A percentile compares a stretch with the other conserved stretches of the same genome.
These are phyloP conservation scores for Aspergillus tamarii DNA, from an alignment of 2,329 filamentous ascomycete species.

Conservation along the genomic window DNA sequence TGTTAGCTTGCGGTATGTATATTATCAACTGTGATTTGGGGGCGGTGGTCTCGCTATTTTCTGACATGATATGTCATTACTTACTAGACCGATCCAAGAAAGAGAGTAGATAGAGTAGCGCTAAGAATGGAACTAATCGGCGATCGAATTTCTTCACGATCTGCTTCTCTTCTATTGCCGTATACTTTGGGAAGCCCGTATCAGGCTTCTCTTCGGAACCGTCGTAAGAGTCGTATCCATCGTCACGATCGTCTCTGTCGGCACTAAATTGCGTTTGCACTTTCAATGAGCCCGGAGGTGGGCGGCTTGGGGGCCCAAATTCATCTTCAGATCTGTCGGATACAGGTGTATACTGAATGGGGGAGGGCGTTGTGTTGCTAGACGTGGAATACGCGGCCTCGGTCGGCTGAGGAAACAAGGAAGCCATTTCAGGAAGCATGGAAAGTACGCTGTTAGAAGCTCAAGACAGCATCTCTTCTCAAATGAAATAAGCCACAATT, in stretches of 20 bases:
- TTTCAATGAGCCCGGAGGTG: slow-evolving; percentile 27
- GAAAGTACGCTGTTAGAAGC: neutral
- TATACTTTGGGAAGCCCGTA: slow-evolving; percentile 38
- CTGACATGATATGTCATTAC: slow-evolving; percentile 27
- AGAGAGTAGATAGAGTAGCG: slow-evolving; percentile 78
- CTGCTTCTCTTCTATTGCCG: slow-evolving; percentile 68
- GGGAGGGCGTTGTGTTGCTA: slow-evolving; percentile 26
- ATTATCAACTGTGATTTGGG: neutral
- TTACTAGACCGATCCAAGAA: slow-evolving; percentile 85
- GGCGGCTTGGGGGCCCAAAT: slow-evolving; percentile 16
- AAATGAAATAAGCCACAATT: neutral
- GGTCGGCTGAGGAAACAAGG: slow-evolving; percentile 28
- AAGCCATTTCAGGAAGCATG: slow-evolving; percentile 24
- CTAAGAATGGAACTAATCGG: slow-evolving; percentile 77
- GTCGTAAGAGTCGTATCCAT: slow-evolving; percentile 34
- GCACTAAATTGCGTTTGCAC: slow-evolving; percentile 40
- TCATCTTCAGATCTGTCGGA: slow-evolving; percentile 36
- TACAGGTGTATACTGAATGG: slow-evolving; percentile 38
- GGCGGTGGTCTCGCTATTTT: neutral
- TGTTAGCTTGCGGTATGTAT: slow-evolving; percentile 20
- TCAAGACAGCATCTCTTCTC: slow-evolving; percentile 4
- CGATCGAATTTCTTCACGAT: slow-evolving; percentile 77
- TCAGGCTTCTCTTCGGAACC: slow-evolving; percentile 18
- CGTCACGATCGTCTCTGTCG: slow-evolving; percentile 26
- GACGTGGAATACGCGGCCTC: slow-evolving; percentile 32